A percentile compares a stretch with the other conserved stretches of the same genome.
These are phyloP conservation scores for Xylariales sp. DNA, from an alignment of 2,329 filamentous ascomycete species.

Conservation along the genomic window DNA sequence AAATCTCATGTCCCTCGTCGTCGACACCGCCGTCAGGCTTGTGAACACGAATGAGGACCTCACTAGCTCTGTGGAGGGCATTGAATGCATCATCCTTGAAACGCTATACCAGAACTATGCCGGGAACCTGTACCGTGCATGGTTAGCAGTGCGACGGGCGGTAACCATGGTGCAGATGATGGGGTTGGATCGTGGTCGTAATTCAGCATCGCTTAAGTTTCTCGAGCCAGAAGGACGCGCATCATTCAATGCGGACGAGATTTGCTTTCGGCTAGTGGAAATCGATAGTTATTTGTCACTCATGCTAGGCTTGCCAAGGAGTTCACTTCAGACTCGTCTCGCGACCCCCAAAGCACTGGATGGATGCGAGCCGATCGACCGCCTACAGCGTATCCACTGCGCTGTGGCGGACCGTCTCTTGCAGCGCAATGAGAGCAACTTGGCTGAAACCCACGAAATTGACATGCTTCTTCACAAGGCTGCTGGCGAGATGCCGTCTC, in stretches of 20 bases:
- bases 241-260: slow-evolving; percentile 23
- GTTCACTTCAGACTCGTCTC: slow-evolving; percentile 23
- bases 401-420: not conserved
- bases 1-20: slow-evolving; percentile 4
- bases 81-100: slow-evolving; percentile 46
- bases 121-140: slow-evolving; percentile 41
- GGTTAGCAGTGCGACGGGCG: slow-evolving; percentile 39
- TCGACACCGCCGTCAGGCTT: slow-evolving; percentile 18
- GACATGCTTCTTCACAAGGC: not conserved
- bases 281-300: slow-evolving; percentile 43
- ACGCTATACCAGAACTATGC: slow-evolving; percentile 39
- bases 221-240: no score
- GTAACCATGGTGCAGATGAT: slow-evolving; percentile 39
- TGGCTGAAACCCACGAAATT: not conserved
- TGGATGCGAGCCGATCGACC: slow-evolving; percentile 12
- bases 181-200: slow-evolving; percentile 23
- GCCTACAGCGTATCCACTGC: not conserved
- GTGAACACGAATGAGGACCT: slow-evolving; percentile 44
- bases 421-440: not conserved
- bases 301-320: slow-evolving; percentile 40
- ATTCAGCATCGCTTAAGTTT: no score
- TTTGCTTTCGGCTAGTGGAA: slow-evolving; percentile 43
- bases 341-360: slow-evolving; percentile 17
- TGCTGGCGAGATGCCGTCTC: not conserved
- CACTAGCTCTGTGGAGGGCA: slow-evolving; percentile 37